Base-by-base conservation (phyloP, 140 eudicot species). In the Bidens hawaiensis region DNA sequence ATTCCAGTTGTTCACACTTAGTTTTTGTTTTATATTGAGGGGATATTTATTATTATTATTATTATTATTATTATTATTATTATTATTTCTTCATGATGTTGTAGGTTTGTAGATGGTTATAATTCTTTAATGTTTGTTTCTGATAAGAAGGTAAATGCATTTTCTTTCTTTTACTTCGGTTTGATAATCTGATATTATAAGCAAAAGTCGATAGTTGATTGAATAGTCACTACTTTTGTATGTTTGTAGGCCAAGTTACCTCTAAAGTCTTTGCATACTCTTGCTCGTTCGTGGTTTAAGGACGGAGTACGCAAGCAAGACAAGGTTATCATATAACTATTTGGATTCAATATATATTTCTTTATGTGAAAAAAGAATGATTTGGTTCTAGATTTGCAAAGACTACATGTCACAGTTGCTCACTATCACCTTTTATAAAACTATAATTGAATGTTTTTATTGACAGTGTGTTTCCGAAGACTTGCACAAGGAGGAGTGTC, bases 221-320 rank as follows among this genome's bases (percentile, higher is more conserved):
- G 24, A 18, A 26, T 55, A 49, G n/a, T 21, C 59, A 23, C 34
- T n/a, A n/a, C n/a, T n/a, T n/a, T n/a, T n/a, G 38, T 30, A 28
- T 57, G 30, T 45, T 68, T 45, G 73, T 34, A 70, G 75, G 63
- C 13, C 17, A 26, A 60, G 23, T 36, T 48, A 7, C 23, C 69
- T 36, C 16, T 24, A 8, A 60, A 60, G 24, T 60, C 43, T 10
- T 24, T 22, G 17, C 24, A 25, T 34, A 31, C 62, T 36, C 31
- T 70, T 23, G 75, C 30, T 1, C 75, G 75, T 25, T 60, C 69
- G 2, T 70, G 62, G 75, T 70, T 70, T n/a, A 70, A 60, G 69
- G 46, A 60, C 54, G 64, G 5, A 19, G 4, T 40, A 45, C 26
- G 34, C 16, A 3, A 19, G 55, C 51, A 70, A 49, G 43, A 70